Evolutionary conservation across 306 rosid genomes (phyloP).

Genomic region (Spatholobus suberectus): DNA sequence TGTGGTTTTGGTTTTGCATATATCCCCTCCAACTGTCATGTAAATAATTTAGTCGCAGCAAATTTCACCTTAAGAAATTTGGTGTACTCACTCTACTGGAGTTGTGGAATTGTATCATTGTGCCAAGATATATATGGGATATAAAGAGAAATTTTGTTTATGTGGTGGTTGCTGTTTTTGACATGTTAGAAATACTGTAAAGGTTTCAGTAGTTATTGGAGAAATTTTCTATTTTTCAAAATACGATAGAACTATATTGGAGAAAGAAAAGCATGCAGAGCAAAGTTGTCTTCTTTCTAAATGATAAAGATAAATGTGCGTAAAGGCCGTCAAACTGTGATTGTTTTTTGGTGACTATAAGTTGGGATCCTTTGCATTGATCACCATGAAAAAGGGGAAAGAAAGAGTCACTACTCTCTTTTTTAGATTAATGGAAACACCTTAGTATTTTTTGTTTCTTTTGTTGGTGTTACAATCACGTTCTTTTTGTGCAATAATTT

Average conservation of each 20-base stretch:
- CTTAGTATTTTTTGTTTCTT: background rate
- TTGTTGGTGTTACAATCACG: background rate
- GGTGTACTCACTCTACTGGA: constrained; percentile 1
- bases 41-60: constrained; percentile 21
- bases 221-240: background rate
- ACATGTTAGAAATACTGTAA: background rate
- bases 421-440: background rate
- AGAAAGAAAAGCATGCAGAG: constrained; percentile 10
- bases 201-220: constrained; percentile 1
- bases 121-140: constrained; percentile 15
- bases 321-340: background rate
- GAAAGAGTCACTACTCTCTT: background rate
- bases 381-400: background rate
- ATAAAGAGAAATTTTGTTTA: background rate
- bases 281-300: background rate
- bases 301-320: background rate
- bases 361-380: background rate
- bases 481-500: background rate
- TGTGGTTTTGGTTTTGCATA: constrained; percentile 21
- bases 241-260: constrained; percentile 8
- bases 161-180: background rate
- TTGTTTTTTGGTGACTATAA: background rate
- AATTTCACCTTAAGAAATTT: constrained; percentile 17
- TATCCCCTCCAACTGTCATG: background rate
- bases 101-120: background rate